Percentiles rank a stretch among this genome's conserved stretches.
Evolutionary conservation across 2,329 filamentous ascomycete genomes (phyloP).

Genomic region (Sarocladium oryzae): DNA sequence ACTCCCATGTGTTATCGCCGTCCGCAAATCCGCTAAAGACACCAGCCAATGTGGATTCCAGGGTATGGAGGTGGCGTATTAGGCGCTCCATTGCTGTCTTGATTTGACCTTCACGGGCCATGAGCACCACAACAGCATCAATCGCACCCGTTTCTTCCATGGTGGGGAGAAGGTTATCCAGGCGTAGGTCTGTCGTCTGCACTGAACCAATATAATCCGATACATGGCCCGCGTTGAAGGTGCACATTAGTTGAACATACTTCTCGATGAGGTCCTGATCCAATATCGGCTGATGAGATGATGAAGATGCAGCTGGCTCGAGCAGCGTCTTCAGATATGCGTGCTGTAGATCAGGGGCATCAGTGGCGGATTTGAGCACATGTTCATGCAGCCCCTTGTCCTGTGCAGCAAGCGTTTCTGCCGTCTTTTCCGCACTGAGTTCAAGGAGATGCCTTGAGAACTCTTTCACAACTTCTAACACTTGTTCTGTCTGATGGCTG

Average conservation of each 20-base stretch:
- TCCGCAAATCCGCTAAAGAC: conserved; percentile 57
- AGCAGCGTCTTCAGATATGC: conserved; percentile 71
- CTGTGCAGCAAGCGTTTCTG: conserved; percentile 55
- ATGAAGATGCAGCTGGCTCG: conserved; percentile 45
- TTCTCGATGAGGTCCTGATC: conserved; percentile 65
- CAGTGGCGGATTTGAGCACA: conserved; percentile 55
- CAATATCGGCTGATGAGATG: background rate
- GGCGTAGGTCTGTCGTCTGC: conserved; percentile 68
- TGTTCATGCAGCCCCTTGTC: conserved; percentile 59
- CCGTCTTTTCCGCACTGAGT: conserved; percentile 60
- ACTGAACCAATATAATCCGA: conserved; percentile 75
- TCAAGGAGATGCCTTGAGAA: conserved; percentile 61
- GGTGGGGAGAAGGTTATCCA: conserved; percentile 74
- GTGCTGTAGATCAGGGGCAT: conserved; percentile 61
- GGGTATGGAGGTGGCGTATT: conserved; percentile 68
- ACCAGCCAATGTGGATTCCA: conserved; percentile 72
- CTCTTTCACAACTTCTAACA: conserved; percentile 59
- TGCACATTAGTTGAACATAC: conserved; percentile 89
- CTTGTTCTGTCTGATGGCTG: conserved; percentile 64
- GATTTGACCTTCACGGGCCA: conserved; percentile 82
- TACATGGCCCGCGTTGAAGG: conserved; percentile 73
- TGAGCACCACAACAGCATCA: conserved; percentile 85
- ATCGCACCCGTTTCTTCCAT: conserved; percentile 88
- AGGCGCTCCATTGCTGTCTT: conserved; percentile 79
- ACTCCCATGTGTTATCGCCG: conserved; percentile 40